Percentiles rank a stretch among this genome's conserved stretches.
Evolutionary conservation across 2,329 filamentous ascomycete genomes (phyloP).

Genomic region (Fusarium pseudonygamai): DNA sequence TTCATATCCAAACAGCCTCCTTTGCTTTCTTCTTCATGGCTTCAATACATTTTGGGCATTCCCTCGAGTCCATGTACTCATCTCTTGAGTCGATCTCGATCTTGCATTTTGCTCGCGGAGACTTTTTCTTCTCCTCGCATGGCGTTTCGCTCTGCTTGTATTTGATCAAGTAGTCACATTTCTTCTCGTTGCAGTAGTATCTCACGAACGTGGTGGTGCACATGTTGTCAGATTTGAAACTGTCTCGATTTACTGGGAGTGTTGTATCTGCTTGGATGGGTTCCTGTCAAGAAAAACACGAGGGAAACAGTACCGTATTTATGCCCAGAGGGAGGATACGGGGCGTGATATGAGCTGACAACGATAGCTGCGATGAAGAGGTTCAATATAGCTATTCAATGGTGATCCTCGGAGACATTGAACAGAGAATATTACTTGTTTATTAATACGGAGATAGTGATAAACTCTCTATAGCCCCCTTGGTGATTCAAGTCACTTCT

Average conservation of each 20-base stretch:
- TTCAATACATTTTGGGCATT: background rate
- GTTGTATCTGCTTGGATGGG: too few relatives aligned
- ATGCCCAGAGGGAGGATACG: fast-evolving
- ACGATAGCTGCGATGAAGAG: background rate
- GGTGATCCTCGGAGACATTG: fast-evolving
- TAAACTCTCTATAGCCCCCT: too few relatives aligned
- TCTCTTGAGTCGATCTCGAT: background rate
- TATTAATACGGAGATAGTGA: background rate
- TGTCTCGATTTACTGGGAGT: too few relatives aligned
- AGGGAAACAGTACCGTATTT: background rate
- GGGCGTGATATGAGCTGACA: background rate
- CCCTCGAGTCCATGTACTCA: background rate
- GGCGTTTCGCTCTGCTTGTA: background rate
- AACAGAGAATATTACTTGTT: too few relatives aligned
- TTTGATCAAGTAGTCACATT: background rate
- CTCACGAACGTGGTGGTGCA: background rate
- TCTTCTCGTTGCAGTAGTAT: background rate
- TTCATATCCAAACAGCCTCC: fast-evolving
- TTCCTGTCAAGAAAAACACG: background rate
- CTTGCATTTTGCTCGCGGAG: background rate
- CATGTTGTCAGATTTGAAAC: background rate
- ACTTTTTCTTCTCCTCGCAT: background rate
- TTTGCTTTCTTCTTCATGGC: background rate
- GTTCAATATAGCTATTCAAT: fast-evolving
- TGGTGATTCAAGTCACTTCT: background rate